phyloP scores from a whole-genome alignment of 2,329 filamentous ascomycete species.

The Magnaporthiopsis poae region DNA sequence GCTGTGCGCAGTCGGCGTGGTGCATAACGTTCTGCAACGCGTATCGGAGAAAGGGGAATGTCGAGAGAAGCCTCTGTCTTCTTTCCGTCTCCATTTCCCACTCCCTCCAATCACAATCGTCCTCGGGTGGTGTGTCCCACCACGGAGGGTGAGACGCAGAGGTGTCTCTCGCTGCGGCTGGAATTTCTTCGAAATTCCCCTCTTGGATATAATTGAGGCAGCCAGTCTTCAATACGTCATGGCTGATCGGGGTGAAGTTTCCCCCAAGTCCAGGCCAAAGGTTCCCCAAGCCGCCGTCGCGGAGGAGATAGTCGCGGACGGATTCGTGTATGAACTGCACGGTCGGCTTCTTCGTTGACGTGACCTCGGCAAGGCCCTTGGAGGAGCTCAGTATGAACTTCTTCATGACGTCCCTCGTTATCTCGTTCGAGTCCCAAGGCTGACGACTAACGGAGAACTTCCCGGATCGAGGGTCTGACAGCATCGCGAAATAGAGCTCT shows the following conservation, averaged over 20 bases:
- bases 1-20: constrained; percentile 30
- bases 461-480: background rate
- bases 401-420: constrained; percentile 16
- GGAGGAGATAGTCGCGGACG: constrained; percentile 35
- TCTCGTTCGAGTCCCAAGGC: constrained; percentile 12
- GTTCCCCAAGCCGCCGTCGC: constrained; percentile 17
- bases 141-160: too few relatives aligned
- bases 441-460: too few relatives aligned
- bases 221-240: constrained; percentile 34
- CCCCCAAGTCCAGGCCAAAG: constrained; percentile 23
- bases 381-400: constrained; percentile 32
- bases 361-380: constrained; percentile 39
- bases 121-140: too few relatives aligned
- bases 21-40: constrained; percentile 29
- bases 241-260: constrained; percentile 24
- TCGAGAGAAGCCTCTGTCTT: background rate
- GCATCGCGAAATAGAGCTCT: constrained; percentile 30
- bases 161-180: too few relatives aligned
- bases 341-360: constrained; percentile 18
- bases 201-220: constrained; percentile 29
- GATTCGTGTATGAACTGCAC: constrained; percentile 48
- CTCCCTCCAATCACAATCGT: too few relatives aligned
- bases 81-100: too few relatives aligned
- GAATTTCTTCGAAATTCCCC: background rate
- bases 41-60: constrained; percentile 37